A percentile compares a stretch with the other conserved stretches of the same genome.
Conservation (phyloP, 2,329 filamentous ascomycete genomes). For the Monosporascus sp. region DNA sequence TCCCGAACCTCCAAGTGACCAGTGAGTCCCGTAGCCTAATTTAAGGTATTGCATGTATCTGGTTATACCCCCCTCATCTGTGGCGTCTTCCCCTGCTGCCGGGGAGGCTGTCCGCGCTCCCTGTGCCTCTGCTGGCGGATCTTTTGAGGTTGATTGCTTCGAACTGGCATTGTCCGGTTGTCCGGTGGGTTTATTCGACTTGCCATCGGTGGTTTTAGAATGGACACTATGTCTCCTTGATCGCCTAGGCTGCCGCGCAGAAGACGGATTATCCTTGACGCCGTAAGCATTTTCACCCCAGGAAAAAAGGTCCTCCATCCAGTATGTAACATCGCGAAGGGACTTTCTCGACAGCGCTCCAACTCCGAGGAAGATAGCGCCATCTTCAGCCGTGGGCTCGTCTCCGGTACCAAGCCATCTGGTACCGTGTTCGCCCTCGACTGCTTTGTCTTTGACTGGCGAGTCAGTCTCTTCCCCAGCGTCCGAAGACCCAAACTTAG, state of each 20-base stretch:
- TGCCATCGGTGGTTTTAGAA: conserved; percentile 2
- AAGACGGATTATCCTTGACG: conserved; percentile 70
- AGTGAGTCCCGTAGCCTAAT: conserved; percentile 62
- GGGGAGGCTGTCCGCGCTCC: conserved; percentile 1
- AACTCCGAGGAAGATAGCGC: conserved; percentile 78
- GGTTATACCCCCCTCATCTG: conserved; percentile 39
- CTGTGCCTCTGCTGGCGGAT: conserved; percentile 2
- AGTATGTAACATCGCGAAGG: conserved; percentile 67
- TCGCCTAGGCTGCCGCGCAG: conserved; percentile 49
- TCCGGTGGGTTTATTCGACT: conserved; percentile 8
- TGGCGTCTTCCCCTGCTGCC: conserved; percentile 10
- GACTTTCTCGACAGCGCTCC: conserved; percentile 68
- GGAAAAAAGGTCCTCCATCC: conserved; percentile 83
- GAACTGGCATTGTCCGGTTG: conserved; percentile 1
- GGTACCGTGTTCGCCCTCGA: conserved; percentile 17
- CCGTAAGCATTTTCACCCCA: conserved; percentile 84
- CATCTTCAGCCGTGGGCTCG: conserved; percentile 67
- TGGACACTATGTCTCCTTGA: conserved; percentile 21
- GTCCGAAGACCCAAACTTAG: conserved; percentile 61
- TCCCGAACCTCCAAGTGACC: conserved; percentile 40
- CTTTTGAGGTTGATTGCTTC: conserved; percentile 3
- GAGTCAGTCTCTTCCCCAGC: conserved; percentile 23
- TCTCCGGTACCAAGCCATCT: conserved; percentile 71
- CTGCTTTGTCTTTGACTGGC: conserved; percentile 18
- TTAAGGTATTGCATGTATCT: conserved; percentile 61